These are phyloP conservation scores for Mucor ambiguus DNA, from an alignment of 371 early-diverging fungal genomes.

Conservation along the genomic window DNA sequence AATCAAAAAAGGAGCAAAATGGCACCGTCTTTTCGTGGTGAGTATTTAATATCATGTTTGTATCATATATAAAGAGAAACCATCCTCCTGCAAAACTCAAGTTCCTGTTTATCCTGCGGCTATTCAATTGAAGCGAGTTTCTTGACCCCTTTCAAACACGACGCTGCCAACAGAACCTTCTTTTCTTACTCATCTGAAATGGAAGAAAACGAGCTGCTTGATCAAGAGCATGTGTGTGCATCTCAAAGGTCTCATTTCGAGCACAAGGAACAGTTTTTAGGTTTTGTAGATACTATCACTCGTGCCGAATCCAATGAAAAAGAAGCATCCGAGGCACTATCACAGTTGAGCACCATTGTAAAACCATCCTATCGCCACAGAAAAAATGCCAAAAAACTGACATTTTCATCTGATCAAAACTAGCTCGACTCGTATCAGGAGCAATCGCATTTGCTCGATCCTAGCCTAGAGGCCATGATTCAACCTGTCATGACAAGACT, in stretches of 20 bases:
- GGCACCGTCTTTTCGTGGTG: slow-evolving; percentile 17
- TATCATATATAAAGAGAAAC: neutral
- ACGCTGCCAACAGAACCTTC: neutral
- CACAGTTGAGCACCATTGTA: neutral
- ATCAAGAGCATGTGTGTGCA: slow-evolving; percentile 18
- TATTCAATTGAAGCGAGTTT: neutral
- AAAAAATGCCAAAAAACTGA: neutral
- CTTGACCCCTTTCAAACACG: neutral
- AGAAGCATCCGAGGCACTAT: slow-evolving; percentile 20
- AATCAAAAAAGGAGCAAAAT: slow-evolving; percentile 42
- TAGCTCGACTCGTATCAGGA: slow-evolving; percentile 84
- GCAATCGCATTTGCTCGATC: slow-evolving; percentile 87
- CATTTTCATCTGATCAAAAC: neutral
- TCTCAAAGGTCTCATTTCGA: slow-evolving; percentile 47
- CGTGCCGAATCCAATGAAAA: neutral
- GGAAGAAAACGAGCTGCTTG: slow-evolving; percentile 16
- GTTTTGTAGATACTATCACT: slow-evolving; percentile 9
- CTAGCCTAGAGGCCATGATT: slow-evolving; percentile 75
- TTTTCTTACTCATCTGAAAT: slow-evolving; percentile 2
- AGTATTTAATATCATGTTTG: slow-evolving; percentile 9
- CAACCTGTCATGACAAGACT: slow-evolving; percentile 64
- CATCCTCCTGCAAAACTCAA: neutral
- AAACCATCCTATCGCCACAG: neutral
- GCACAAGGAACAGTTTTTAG: slow-evolving; percentile 30
- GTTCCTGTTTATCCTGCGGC: slow-evolving; percentile 4